Percentiles rank a stretch among this genome's conserved stretches.
Evolutionary conservation across 495 filamentous ascomycete genomes (phyloP).

Genomic region (Neurospora discreta): DNA sequence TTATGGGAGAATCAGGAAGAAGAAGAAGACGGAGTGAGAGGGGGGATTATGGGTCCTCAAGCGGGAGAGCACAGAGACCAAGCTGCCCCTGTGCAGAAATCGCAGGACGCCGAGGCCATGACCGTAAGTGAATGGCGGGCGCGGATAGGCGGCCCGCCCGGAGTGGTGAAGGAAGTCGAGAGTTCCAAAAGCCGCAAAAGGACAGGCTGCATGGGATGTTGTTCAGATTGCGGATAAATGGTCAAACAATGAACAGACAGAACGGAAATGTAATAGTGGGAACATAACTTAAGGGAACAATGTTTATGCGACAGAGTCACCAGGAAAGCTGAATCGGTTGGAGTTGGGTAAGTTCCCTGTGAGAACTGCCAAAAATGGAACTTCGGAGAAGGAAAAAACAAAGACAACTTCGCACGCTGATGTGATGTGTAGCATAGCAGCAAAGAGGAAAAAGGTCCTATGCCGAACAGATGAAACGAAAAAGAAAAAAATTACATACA

Average conservation of each 20-base stretch:
- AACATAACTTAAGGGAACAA: neutral
- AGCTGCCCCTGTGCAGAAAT: neutral
- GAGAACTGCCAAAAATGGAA: neutral
- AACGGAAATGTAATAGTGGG: neutral
- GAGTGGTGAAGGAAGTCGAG: neutral
- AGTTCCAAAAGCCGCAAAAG: neutral
- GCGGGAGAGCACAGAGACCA: neutral
- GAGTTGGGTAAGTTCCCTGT: too few relatives aligned
- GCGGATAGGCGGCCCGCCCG: neutral
- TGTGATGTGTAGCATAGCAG: neutral
- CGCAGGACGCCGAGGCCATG: neutral
- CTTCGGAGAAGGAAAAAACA: neutral
- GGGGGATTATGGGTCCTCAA: too few relatives aligned
- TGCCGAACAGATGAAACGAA: neutral
- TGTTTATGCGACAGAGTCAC: neutral
- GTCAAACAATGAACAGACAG: neutral
- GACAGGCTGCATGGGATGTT: neutral
- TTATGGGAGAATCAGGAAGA: too few relatives aligned
- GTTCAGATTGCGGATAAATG: neutral
- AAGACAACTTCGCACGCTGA: neutral
- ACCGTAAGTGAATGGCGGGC: neutral
- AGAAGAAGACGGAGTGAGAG: too few relatives aligned
- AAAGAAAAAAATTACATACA: constrained; percentile 11
- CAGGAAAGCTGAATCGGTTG: neutral
- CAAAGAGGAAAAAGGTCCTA: neutral